A percentile compares a stretch with the other conserved stretches of the same genome.
Conservation (phyloP, 768 basidiomycete species). For the Mycena rosella region DNA sequence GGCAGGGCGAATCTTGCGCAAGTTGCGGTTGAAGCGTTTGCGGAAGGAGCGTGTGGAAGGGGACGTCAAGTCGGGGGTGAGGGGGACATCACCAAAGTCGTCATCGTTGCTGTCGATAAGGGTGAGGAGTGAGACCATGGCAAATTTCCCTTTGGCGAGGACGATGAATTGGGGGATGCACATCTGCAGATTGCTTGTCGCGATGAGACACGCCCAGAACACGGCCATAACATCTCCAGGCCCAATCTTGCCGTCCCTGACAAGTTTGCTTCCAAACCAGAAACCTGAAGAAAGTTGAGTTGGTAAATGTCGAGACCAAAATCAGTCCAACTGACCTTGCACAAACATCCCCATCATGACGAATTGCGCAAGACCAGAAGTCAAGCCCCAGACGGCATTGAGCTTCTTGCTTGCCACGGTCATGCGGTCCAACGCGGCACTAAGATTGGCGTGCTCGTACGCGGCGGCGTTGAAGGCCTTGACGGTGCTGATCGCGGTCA, state of each 20-base stretch:
- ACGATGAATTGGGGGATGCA: slow-evolving; percentile 73
- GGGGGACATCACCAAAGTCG: slow-evolving; percentile 31
- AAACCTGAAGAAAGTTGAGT: slow-evolving; percentile 55
- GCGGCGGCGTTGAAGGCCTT: slow-evolving; percentile 80
- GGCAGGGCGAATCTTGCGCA: slow-evolving; percentile 68
- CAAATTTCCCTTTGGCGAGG: slow-evolving; percentile 76
- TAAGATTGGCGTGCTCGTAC: slow-evolving; percentile 58
- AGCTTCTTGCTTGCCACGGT: slow-evolving; percentile 58
- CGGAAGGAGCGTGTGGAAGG: slow-evolving; percentile 34
- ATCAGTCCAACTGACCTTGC: slow-evolving; percentile 50
- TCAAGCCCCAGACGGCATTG: slow-evolving; percentile 71
- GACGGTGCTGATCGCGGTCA: slow-evolving; percentile 76
- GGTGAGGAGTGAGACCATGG: slow-evolving; percentile 70
- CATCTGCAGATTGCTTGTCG: slow-evolving; percentile 77
- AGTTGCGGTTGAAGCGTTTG: slow-evolving; percentile 35
- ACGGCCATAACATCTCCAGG: slow-evolving; percentile 80
- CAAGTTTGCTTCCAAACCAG: slow-evolving; percentile 84
- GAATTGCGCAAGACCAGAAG: slow-evolving; percentile 71
- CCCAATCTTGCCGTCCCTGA: slow-evolving; percentile 67
- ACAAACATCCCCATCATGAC: slow-evolving; percentile 83
- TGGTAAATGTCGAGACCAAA: not conserved
- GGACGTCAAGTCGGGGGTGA: slow-evolving; percentile 24
- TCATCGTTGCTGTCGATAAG: slow-evolving; percentile 56
- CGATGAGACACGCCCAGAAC: slow-evolving; percentile 87
- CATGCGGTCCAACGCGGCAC: slow-evolving; percentile 57